A percentile compares a stretch with the other conserved stretches of the same genome.
Conservation (phyloP, 2,329 filamentous ascomycete genomes). For the Aspergillus pseudoglaucus region DNA sequence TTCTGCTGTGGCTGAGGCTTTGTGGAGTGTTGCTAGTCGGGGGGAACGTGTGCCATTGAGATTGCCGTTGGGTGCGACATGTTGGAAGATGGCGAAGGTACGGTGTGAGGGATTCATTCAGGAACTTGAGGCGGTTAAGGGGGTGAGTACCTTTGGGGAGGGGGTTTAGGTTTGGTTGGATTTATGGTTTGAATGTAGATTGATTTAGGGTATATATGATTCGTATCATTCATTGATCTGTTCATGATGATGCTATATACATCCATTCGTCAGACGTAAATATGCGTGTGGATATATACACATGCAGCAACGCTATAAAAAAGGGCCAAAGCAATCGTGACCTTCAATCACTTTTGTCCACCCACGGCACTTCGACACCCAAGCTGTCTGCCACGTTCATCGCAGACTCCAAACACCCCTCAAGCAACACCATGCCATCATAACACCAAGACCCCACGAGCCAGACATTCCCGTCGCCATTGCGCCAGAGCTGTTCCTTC, state of each 20-base stretch:
- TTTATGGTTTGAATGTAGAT: too few species aligned
- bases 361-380: constrained; percentile 40
- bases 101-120: not conserved
- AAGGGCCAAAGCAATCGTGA: too few species aligned
- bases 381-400: constrained; percentile 51
- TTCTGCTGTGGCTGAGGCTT: constrained; percentile 26
- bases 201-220: too few species aligned
- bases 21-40: constrained; percentile 30
- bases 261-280: too few species aligned
- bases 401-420: constrained; percentile 55
- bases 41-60: constrained; percentile 36
- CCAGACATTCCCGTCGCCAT: constrained; percentile 50
- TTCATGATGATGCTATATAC: too few species aligned
- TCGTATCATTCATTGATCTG: too few species aligned
- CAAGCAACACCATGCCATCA: constrained; percentile 58
- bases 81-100: not conserved
- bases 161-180: not conserved
- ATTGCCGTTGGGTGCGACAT: constrained; percentile 32
- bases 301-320: too few species aligned
- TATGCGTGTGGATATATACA: too few species aligned
- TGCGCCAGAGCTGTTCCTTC: constrained; percentile 39
- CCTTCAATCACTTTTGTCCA: not conserved
- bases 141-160: not conserved
- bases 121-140: not conserved
- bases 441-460: constrained; percentile 57